A percentile compares a stretch with the other conserved stretches of the same genome.
These are phyloP conservation scores for Psilocybe subaeruginosa DNA, from an alignment of 768 basidiomycete species.

Conservation along the genomic window DNA sequence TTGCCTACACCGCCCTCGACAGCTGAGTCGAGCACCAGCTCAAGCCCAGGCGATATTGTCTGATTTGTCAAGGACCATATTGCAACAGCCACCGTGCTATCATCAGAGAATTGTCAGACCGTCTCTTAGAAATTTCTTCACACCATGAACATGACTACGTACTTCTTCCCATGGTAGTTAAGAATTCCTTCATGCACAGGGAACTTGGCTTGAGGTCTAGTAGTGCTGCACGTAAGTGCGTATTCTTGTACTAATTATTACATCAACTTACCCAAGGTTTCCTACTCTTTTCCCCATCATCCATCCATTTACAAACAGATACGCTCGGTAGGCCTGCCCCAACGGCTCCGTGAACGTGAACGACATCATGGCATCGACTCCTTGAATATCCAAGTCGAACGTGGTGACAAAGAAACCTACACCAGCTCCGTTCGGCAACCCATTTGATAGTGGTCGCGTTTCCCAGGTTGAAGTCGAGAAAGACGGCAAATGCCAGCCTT, in stretches of 20 bases:
- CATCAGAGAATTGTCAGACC: not conserved
- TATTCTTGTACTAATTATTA: not conserved
- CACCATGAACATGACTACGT: conserved; percentile 24
- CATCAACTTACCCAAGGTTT: conserved; percentile 59
- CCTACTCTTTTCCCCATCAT: conserved; percentile 81
- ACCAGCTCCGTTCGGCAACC: conserved; percentile 65
- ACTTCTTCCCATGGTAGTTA: conserved; percentile 74
- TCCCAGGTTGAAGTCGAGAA: conserved; percentile 67
- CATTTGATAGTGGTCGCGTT: conserved; percentile 53
- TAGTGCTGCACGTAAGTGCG: not conserved
- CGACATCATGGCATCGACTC: conserved; percentile 67
- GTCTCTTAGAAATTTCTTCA: not conserved
- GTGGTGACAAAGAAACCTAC: conserved; percentile 83
- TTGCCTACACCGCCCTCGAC: conserved; percentile 70
- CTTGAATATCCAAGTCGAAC: conserved; percentile 62
- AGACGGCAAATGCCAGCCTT: conserved; percentile 76
- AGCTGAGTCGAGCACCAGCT: conserved; percentile 55
- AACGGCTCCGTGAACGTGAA: conserved; percentile 66
- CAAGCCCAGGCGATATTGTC: conserved; percentile 50
- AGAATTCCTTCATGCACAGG: conserved; percentile 84
- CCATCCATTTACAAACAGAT: conserved; percentile 86
- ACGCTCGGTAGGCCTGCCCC: conserved; percentile 71
- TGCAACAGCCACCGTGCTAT: conserved; percentile 61
- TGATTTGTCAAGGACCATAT: conserved; percentile 66
- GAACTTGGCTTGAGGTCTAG: conserved; percentile 77